Evolutionary conservation across 257 asterid species (phyloP).

Genomic region (Rehmannia glutinosa): DNA sequence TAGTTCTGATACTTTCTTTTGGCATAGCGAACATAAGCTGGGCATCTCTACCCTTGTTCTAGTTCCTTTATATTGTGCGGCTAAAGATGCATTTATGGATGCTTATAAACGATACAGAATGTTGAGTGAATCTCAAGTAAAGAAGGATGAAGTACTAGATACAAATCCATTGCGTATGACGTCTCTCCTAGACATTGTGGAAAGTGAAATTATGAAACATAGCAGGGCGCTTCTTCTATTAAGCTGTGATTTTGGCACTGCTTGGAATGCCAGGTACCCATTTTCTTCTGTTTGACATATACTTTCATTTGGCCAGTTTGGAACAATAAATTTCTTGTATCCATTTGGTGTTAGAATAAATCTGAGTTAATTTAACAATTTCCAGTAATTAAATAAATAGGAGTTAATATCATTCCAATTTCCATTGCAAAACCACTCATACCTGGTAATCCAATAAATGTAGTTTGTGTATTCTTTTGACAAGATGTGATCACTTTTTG

Average conservation of each 20-base stretch:
- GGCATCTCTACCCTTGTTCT: slow-evolving; percentile 71
- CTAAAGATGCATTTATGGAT: slow-evolving; percentile 65
- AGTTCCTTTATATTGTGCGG: slow-evolving; percentile 57
- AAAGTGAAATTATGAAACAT: slow-evolving; percentile 69
- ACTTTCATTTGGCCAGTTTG: not conserved
- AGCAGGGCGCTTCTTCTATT: slow-evolving; percentile 76
- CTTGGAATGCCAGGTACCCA: slow-evolving; percentile 85
- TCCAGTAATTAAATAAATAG: too few relatives aligned
- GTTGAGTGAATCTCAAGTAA: slow-evolving; percentile 17
- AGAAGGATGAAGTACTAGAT: slow-evolving; percentile 22
- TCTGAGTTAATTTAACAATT: too few relatives aligned
- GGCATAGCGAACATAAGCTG: slow-evolving; percentile 69
- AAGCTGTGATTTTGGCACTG: slow-evolving; percentile 88
- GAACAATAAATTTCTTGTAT: not conserved
- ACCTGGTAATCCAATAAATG: too few relatives aligned
- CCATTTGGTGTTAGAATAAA: too few relatives aligned
- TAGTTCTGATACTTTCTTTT: slow-evolving; percentile 38
- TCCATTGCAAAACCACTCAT: too few relatives aligned
- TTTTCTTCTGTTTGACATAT: not conserved
- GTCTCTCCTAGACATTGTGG: slow-evolving; percentile 26
- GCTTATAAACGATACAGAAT: slow-evolving; percentile 40
- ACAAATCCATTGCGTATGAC: slow-evolving; percentile 20
- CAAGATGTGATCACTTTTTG: not conserved
- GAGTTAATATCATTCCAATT: not conserved
- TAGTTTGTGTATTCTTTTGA: not conserved